A percentile compares a stretch with the other conserved stretches of the same genome.
phyloP scores from a whole-genome alignment of 345 rosid species.

The Cardamine resedifolia region DNA sequence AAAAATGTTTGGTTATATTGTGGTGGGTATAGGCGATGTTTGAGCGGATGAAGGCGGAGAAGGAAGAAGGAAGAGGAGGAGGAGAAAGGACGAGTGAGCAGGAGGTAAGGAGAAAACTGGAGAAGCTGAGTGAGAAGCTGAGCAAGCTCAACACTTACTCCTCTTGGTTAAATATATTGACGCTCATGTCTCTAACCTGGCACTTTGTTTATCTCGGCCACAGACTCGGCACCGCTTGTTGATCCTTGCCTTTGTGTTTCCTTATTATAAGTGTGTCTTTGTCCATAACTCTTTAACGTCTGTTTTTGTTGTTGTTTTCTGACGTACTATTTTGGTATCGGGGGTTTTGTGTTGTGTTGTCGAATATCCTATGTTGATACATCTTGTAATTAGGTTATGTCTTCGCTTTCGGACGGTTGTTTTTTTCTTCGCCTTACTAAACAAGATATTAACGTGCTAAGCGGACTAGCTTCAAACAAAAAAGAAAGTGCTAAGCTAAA shows the following conservation, averaged over 20 bases:
- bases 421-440: not conserved
- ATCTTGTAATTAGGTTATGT: slow-evolving; percentile 1
- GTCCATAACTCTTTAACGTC: not conserved
- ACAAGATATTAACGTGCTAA: too few relatives aligned
- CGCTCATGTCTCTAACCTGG: slow-evolving; percentile 65
- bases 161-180: slow-evolving; percentile 53
- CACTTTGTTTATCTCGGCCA: slow-evolving; percentile 64
- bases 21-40: slow-evolving; percentile 56
- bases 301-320: not conserved
- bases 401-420: not conserved
- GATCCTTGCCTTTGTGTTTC: not conserved
- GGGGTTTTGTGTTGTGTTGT: slow-evolving; percentile 4
- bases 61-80: slow-evolving; percentile 87
- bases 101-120: slow-evolving; percentile 38
- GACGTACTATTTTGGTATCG: not conserved
- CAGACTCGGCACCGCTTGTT: slow-evolving; percentile 42
- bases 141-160: slow-evolving; percentile 68
- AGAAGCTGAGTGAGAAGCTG: slow-evolving; percentile 48
- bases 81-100: slow-evolving; percentile 31
- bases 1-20: not conserved
- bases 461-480: too few relatives aligned
- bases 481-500: too few relatives aligned
- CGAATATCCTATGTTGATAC: not conserved
- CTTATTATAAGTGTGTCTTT: too few relatives aligned
- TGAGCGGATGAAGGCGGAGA: slow-evolving; percentile 68